Evolutionary conservation across 148 eudicot genomes (phyloP).

Genomic region (Camellia japonica): DNA sequence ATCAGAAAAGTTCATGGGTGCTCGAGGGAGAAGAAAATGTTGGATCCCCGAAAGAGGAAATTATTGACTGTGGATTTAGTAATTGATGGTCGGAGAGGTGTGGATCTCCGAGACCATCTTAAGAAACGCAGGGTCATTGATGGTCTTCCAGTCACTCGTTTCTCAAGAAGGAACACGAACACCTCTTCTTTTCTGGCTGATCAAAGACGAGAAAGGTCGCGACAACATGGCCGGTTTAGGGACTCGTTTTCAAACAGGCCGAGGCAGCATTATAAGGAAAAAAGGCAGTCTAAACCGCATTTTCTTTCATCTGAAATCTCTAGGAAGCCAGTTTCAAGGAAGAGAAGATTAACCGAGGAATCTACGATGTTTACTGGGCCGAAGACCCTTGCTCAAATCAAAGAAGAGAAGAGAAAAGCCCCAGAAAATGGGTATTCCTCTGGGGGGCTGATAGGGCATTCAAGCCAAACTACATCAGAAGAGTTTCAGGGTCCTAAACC

Average conservation of each 20-base stretch:
- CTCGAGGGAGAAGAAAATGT: slow-evolving; percentile 23
- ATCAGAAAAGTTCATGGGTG: slow-evolving; percentile 19
- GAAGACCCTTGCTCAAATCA: slow-evolving; percentile 47
- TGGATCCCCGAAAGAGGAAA: slow-evolving; percentile 35
- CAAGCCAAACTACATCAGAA: slow-evolving; percentile 12
- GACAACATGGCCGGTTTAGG: slow-evolving; percentile 21
- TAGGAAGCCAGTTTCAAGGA: slow-evolving; percentile 27
- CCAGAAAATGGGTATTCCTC: slow-evolving; percentile 11
- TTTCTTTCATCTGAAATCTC: slow-evolving; percentile 18
- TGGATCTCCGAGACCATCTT: slow-evolving; percentile 53
- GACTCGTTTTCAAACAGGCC: slow-evolving; percentile 20
- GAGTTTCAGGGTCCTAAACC: slow-evolving; percentile 51
- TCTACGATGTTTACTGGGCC: slow-evolving; percentile 40
- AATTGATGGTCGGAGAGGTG: slow-evolving; percentile 22
- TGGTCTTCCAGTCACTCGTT: slow-evolving; percentile 20
- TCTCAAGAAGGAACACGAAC: slow-evolving; percentile 27
- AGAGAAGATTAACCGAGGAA: slow-evolving; percentile 26
- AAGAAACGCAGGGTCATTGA: slow-evolving; percentile 38
- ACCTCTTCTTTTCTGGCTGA: slow-evolving; percentile 20
- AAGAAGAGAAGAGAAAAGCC: slow-evolving; percentile 42
- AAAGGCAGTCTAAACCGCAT: slow-evolving; percentile 21
- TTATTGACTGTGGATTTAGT: slow-evolving; percentile 26
- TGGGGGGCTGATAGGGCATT: slow-evolving; percentile 6
- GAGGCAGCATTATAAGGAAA: slow-evolving; percentile 33
- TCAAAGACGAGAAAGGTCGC: slow-evolving; percentile 29